phyloP scores from a whole-genome alignment of 768 basidiomycete genomes.

The Trametes cubensis region DNA sequence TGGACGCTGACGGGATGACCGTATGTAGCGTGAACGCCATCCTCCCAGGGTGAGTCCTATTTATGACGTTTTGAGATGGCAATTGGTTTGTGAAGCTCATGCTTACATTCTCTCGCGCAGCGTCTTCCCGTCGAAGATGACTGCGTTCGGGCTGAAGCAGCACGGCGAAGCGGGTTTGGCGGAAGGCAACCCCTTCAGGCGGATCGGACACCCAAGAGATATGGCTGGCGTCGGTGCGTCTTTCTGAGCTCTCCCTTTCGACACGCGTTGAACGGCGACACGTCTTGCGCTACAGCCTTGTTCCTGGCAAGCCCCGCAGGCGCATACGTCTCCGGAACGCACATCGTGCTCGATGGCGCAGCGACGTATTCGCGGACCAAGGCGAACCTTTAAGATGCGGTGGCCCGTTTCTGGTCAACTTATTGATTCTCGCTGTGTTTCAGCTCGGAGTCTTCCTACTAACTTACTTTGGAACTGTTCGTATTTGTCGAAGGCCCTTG shows the following conservation, averaged over 20 bases:
- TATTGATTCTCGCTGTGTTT: too few relatives aligned
- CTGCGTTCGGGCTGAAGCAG: slow-evolving; percentile 64
- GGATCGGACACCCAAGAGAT: slow-evolving; percentile 65
- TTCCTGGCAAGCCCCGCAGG: slow-evolving; percentile 66
- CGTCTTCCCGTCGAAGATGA: slow-evolving; percentile 86
- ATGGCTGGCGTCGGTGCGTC: slow-evolving; percentile 63
- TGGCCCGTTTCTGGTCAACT: too few relatives aligned
- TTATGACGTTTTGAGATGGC: too few relatives aligned
- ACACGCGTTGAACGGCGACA: not conserved
- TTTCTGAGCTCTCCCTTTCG: too few relatives aligned
- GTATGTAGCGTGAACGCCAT: slow-evolving; percentile 78
- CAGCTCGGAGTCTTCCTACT: too few relatives aligned
- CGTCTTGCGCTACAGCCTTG: slow-evolving; percentile 26
- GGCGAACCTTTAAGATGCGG: slow-evolving; percentile 2
- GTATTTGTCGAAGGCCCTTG: too few relatives aligned
- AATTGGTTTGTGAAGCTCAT: not conserved
- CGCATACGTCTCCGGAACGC: slow-evolving; percentile 74
- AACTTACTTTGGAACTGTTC: too few relatives aligned
- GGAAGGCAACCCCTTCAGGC: slow-evolving; percentile 65
- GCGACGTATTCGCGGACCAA: slow-evolving; percentile 12
- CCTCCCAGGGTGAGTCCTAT: slow-evolving; percentile 63
- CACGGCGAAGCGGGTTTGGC: slow-evolving; percentile 56
- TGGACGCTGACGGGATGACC: not conserved
- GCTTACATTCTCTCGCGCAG: slow-evolving; percentile 36
- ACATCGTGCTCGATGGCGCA: slow-evolving; percentile 69